Conservation (phyloP, 2,329 filamentous ascomycete species). For the Fonsecaea multimorphosa region DNA sequence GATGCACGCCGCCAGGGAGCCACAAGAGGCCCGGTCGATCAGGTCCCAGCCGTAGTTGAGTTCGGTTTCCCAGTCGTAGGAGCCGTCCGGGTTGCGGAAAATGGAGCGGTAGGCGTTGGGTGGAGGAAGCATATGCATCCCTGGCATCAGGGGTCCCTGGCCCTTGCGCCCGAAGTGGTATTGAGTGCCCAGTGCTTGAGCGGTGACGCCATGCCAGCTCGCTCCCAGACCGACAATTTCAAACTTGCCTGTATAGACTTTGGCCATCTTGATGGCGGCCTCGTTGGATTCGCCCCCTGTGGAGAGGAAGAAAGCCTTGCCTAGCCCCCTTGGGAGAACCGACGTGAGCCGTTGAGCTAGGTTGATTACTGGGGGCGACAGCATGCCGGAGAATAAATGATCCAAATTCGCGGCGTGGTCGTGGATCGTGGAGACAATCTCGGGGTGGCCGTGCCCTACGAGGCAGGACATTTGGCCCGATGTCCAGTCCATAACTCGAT, state of each 20-base stretch:
- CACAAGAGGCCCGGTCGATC: slow-evolving; percentile 65
- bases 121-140: slow-evolving; percentile 63
- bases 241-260: slow-evolving; percentile 68
- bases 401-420: slow-evolving; percentile 60
- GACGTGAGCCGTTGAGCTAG: slow-evolving; percentile 59
- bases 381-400: slow-evolving; percentile 66
- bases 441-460: slow-evolving; percentile 63
- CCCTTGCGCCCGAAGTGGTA: slow-evolving; percentile 61
- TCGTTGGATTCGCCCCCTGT: slow-evolving; percentile 66
- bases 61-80: slow-evolving; percentile 70
- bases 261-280: slow-evolving; percentile 69
- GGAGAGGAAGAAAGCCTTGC: slow-evolving; percentile 64
- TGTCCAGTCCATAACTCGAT: slow-evolving; percentile 63
- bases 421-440: slow-evolving; percentile 61
- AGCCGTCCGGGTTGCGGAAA: slow-evolving; percentile 64
- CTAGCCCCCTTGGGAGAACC: slow-evolving; percentile 57
- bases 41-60: slow-evolving; percentile 67
- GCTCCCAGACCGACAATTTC: slow-evolving; percentile 67
- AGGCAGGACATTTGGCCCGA: slow-evolving; percentile 67
- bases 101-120: slow-evolving; percentile 67
- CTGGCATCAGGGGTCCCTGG: slow-evolving; percentile 58
- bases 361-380: slow-evolving; percentile 63
- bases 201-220: slow-evolving; percentile 68
- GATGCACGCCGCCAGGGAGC: slow-evolving; percentile 68
- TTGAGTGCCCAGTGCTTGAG: slow-evolving; percentile 58